These are phyloP conservation scores for Raphanus raphanistrum DNA, from an alignment of 345 rosid genomes.

Conservation along the genomic window DNA sequence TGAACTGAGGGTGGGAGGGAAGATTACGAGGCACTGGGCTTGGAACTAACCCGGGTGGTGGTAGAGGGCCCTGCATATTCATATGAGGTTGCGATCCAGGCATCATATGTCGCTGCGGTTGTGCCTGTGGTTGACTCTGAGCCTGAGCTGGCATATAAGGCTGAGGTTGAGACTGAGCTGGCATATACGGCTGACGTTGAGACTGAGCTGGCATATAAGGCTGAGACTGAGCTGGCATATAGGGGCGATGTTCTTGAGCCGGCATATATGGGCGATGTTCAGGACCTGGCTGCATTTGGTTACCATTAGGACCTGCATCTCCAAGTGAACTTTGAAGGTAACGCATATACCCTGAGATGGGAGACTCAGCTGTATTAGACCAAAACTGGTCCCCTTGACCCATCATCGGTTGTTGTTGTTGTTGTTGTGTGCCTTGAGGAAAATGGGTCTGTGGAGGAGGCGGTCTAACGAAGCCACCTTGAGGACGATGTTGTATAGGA, in stretches of 20 bases:
- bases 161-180: conserved; percentile 4
- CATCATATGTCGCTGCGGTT: conserved; percentile 18
- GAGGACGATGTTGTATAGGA: conserved; percentile 22
- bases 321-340: conserved; percentile 66
- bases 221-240: neutral
- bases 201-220: neutral
- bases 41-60: conserved; percentile 34
- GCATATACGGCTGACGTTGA: neutral
- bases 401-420: conserved; percentile 41
- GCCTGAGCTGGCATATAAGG: neutral
- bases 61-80: conserved; percentile 38
- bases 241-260: conserved; percentile 6
- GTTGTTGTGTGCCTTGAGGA: conserved; percentile 37
- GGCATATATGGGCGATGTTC: conserved; percentile 12
- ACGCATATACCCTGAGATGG: conserved; percentile 78
- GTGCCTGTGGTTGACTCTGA: neutral
- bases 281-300: conserved; percentile 42
- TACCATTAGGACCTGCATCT: conserved; percentile 54
- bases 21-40: conserved; percentile 43
- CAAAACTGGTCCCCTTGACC: conserved; percentile 51
- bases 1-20: conserved; percentile 53
- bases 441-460: conserved; percentile 16
- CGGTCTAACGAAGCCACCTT: neutral
- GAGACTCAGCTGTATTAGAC: conserved; percentile 71
- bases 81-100: conserved; percentile 22